Conservation (phyloP, 495 filamentous ascomycete species). For the Talaromyces stipitatus region DNA sequence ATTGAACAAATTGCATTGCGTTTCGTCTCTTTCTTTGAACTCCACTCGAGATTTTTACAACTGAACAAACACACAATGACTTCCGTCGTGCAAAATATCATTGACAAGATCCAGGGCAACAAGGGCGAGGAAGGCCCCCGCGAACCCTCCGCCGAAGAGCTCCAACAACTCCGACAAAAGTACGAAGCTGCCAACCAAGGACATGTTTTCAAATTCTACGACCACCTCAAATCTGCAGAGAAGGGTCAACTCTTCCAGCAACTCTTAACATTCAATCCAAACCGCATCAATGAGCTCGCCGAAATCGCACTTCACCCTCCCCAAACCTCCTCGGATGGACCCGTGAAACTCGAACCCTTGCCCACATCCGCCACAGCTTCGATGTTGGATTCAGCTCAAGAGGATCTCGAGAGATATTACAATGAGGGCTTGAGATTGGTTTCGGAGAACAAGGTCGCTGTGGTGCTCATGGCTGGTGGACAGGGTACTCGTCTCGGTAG, state of each 20-base stretch:
- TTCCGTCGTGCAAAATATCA: conserved; percentile 43
- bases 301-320: conserved; percentile 75
- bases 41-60: conserved; percentile 1
- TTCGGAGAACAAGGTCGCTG: conserved; percentile 81
- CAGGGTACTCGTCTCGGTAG: conserved; percentile 94
- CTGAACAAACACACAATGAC: conserved; percentile 2
- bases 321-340: conserved; percentile 32
- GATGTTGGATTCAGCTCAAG: conserved; percentile 78
- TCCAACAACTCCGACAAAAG: conserved; percentile 66
- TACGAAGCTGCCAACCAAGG: conserved; percentile 76
- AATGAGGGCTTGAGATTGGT: conserved; percentile 77
- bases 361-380: conserved; percentile 85
- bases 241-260: conserved; percentile 77
- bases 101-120: conserved; percentile 47
- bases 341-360: conserved; percentile 71
- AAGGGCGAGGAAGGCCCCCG: conserved; percentile 38
- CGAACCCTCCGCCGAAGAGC: conserved; percentile 64
- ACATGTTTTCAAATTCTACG: conserved; percentile 88
- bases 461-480: conserved; percentile 94
- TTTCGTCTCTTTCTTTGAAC: conserved; percentile 2
- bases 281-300: conserved; percentile 74
- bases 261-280: conserved; percentile 70
- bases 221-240: conserved; percentile 62
- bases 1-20: neutral
- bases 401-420: conserved; percentile 80